Evolutionary conservation across 176 grass and related monocot genomes (phyloP), one percentile per base, ranked within the genome.

Genomic region (Oryza brachyantha): DNA sequence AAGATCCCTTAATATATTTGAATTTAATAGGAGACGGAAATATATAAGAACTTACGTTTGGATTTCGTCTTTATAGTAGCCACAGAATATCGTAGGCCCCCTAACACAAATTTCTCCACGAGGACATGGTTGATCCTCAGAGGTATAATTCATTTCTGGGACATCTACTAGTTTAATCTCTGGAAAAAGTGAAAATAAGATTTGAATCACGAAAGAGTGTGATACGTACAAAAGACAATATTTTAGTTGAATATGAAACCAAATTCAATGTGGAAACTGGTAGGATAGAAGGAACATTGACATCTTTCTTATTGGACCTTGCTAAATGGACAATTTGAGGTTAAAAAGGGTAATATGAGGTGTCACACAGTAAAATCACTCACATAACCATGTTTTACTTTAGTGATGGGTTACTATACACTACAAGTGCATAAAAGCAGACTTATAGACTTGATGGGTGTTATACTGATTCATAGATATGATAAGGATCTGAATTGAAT

Each of bases 81-180:
- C 90, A 35, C 13, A 58, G 61, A 98, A 99, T 73, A 94, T 68
- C 73, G 66, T 85, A 88, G 90, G 88, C 17, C 92, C 95, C 70
- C 95, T 86, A 29, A 87, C 92, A 86, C 95, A 98, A 88, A 98
- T 98, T 91, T 98, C 95, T 80, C 95, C 95, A 66, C 92, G 92
- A 64, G 92, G 85, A 90, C 94, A 83, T 72, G 92, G 95, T 83
- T 92, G 66, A 84, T 98, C 95, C 27, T 98, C 90, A 14, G 91
- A 92, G 17, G 90, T 92, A 84, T 98, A 98, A 86, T 85, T 98
- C 95, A 98, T 98, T 86, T 98, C 95, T 79, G 92, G 92, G 40
- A 94, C 95, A 86, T 98, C 89, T 58, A 83, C 90, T 76, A 98
- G 95, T 86, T 98, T 98, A 81, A 98, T 68, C 90, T 98, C 95